Evolutionary conservation across 106 monocot species (phyloP).

Genomic region (Dioscorea zingiberensis): DNA sequence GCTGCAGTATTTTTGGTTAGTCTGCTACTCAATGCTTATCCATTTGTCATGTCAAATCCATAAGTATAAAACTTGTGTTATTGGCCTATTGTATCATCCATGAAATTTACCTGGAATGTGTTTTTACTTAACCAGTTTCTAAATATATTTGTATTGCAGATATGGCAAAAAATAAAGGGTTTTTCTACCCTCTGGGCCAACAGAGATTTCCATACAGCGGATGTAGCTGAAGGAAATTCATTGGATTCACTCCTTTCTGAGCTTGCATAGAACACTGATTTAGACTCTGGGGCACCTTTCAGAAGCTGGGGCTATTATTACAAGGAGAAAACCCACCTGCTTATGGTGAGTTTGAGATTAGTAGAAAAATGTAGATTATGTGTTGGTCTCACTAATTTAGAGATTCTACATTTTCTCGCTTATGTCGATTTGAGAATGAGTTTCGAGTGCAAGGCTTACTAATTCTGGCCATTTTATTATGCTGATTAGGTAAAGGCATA

Average conservation of each 20-base stretch:
- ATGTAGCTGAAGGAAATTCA: constrained; percentile 87
- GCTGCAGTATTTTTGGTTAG: background rate
- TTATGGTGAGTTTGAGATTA: constrained; percentile 58
- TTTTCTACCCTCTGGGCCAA: constrained; percentile 70
- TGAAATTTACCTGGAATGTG: too few relatives aligned
- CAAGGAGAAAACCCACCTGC: constrained; percentile 98
- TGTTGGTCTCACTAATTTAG: background rate
- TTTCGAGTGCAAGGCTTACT: too few relatives aligned
- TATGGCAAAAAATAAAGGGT: constrained; percentile 84
- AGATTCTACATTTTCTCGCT: too few relatives aligned
- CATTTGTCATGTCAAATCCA: background rate
- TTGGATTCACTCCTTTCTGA: constrained; percentile 80
- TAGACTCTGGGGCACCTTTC: constrained; percentile 68
- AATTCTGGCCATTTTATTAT: too few relatives aligned
- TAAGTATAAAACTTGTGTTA: too few relatives aligned
- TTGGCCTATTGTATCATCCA: too few relatives aligned
- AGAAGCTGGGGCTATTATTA: constrained; percentile 91
- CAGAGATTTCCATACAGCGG: constrained; percentile 74
- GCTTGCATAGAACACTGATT: constrained; percentile 97
- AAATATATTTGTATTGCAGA: constrained; percentile 35
- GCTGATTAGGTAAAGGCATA: too few relatives aligned
- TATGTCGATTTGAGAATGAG: too few relatives aligned
- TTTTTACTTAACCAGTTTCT: background rate
- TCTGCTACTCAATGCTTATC: background rate
- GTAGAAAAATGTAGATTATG: background rate